These are phyloP conservation scores for Sordariomycetes sp. DNA, from an alignment of 2,329 filamentous ascomycete genomes.

Conservation along the genomic window DNA sequence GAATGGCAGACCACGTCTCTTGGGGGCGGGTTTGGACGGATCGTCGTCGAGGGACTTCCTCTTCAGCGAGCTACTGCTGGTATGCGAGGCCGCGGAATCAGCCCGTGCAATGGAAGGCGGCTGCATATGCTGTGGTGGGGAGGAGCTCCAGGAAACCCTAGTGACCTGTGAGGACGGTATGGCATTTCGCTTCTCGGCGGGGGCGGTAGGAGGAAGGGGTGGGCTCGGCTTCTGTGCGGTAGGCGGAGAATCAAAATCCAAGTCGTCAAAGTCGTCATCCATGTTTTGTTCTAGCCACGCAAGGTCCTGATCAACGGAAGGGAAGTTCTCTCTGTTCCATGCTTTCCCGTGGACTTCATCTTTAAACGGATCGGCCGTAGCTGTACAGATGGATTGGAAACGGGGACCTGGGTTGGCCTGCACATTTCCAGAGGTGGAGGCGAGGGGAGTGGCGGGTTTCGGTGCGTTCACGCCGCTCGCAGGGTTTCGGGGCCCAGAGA, in stretches of 20 bases:
- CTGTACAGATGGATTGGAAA: conserved; percentile 6
- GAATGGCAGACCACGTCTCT: conserved; percentile 43
- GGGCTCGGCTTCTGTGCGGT: conserved; percentile 2
- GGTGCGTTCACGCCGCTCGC: conserved; percentile 11
- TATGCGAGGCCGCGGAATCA: conserved; percentile 5
- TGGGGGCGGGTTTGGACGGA: conserved; percentile 33
- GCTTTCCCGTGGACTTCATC: conserved; percentile 22
- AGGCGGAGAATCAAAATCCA: neutral
- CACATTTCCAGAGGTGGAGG: conserved; percentile 12
- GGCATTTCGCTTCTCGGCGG: conserved; percentile 10
- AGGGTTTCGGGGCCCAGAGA: conserved; percentile 22
- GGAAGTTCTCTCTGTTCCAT: conserved; percentile 30
- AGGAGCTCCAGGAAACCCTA: conserved; percentile 60
- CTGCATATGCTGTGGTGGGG: conserved; percentile 34
- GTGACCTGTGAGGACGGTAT: conserved; percentile 13
- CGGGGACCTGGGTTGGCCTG: conserved; percentile 18
- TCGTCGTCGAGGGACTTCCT: conserved; percentile 23
- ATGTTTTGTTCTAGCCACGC: conserved; percentile 14
- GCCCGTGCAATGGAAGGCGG: conserved; percentile 15
- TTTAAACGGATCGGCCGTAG: conserved; percentile 3
- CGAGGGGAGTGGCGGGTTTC: conserved; percentile 6
- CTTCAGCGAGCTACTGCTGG: conserved; percentile 20
- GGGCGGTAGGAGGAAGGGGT: conserved; percentile 14
- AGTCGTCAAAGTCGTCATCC: conserved; percentile 40
- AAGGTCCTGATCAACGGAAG: conserved; percentile 19